phyloP scores from a whole-genome alignment of 371 early-diverging fungal species.

The Mucor circinelloides region DNA sequence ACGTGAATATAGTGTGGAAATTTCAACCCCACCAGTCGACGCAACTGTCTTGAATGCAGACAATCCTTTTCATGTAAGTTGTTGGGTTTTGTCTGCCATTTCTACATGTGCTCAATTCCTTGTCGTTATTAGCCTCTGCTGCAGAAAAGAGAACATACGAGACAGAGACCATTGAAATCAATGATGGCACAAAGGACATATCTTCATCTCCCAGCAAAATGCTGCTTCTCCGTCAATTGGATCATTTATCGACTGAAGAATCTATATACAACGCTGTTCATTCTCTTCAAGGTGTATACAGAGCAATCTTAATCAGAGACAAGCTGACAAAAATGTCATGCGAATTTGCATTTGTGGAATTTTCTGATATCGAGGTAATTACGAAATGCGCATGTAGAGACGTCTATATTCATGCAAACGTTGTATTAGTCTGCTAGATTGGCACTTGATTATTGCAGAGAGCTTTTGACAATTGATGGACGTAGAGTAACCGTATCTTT shows the following conservation, averaged over 20 bases:
- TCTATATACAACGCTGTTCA: slow-evolving; percentile 36
- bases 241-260: slow-evolving; percentile 59
- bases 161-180: slow-evolving; percentile 41
- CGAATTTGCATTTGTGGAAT: slow-evolving; percentile 64
- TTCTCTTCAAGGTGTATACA: slow-evolving; percentile 31
- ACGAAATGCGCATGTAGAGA: not conserved
- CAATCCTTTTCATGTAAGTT: slow-evolving; percentile 32
- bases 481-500: slow-evolving; percentile 38
- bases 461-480: slow-evolving; percentile 45
- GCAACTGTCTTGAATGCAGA: slow-evolving; percentile 43
- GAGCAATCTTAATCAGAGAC: slow-evolving; percentile 53
- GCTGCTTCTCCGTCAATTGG: slow-evolving; percentile 53
- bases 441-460: slow-evolving; percentile 28
- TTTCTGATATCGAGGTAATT: slow-evolving; percentile 35
- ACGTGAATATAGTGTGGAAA: slow-evolving; percentile 33
- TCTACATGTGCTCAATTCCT: not conserved
- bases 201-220: slow-evolving; percentile 39
- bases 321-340: slow-evolving; percentile 57
- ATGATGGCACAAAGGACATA: slow-evolving; percentile 58
- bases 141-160: slow-evolving; percentile 37
- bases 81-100: not conserved
- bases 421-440: slow-evolving; percentile 27
- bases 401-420: not conserved
- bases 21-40: slow-evolving; percentile 40
- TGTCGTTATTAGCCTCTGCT: slow-evolving; percentile 19